These are phyloP conservation scores for Debaryomycetaceae sp. DNA, from an alignment of 1,139 yeast species.

Conservation along the genomic window DNA sequence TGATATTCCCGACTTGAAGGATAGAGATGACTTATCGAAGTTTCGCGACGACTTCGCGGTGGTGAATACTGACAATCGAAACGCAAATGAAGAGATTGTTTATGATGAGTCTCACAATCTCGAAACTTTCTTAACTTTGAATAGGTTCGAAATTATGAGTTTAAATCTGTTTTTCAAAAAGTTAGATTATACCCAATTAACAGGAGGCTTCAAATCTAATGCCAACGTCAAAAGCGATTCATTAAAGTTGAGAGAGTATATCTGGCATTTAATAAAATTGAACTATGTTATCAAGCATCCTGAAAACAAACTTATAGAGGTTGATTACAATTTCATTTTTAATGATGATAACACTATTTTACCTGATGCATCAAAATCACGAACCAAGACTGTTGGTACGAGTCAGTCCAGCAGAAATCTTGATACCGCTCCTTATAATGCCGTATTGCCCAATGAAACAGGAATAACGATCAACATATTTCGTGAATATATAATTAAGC, in stretches of 20 bases:
- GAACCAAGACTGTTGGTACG: background rate
- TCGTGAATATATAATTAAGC: conserved; percentile 18
- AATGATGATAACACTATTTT: conserved; percentile 8
- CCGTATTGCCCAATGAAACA: conserved; percentile 24
- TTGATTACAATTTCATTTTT: conserved; percentile 13
- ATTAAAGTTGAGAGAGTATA: conserved; percentile 23
- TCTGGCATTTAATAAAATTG: conserved; percentile 32
- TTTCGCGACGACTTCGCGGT: background rate
- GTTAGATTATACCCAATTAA: conserved; percentile 21
- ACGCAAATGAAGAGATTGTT: conserved; percentile 7
- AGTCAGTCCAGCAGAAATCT: background rate
- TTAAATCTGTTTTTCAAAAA: conserved; percentile 21
- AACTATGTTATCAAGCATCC: conserved; percentile 22
- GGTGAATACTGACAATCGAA: background rate
- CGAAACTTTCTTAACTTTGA: conserved; percentile 10
- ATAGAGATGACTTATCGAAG: background rate
- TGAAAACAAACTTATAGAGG: conserved; percentile 8
- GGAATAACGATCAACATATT: conserved; percentile 19
- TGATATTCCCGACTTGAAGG: background rate
- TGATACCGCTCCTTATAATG: background rate
- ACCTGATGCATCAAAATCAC: conserved; percentile 1
- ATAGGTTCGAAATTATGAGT: conserved; percentile 24
- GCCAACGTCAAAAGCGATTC: conserved; percentile 20
- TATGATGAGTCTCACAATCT: conserved; percentile 1
- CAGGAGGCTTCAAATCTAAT: conserved; percentile 5